Conservation (phyloP, 352 stramenopile genomes). For the Globisporangium polare region DNA sequence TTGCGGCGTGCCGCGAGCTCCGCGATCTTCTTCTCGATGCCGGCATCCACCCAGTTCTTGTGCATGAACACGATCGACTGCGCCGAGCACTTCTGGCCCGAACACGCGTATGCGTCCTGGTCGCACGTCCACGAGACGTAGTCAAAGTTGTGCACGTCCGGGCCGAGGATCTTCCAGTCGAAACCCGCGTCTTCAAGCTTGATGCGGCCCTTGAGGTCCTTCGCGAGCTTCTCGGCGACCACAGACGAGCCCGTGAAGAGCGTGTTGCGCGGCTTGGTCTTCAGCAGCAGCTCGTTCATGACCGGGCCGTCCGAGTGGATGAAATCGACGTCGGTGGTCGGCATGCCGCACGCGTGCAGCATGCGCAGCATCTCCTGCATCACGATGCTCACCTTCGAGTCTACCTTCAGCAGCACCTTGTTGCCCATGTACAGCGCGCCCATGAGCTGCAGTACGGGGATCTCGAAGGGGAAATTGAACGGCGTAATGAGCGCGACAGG, state of each 20-base stretch:
- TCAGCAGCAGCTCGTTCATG: conserved; percentile 94
- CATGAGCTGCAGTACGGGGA: conserved; percentile 98
- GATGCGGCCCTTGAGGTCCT: conserved; percentile 89
- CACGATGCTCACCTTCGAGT: conserved; percentile 95
- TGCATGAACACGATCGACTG: conserved; percentile 99
- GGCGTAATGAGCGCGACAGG: conserved; percentile 95
- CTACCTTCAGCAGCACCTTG: conserved; percentile 95
- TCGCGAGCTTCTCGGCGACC: conserved; percentile 92
- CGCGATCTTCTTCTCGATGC: conserved; percentile 93
- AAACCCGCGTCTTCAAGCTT: conserved; percentile 98
- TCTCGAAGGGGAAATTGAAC: conserved; percentile 99
- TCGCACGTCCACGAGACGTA: conserved; percentile 98
- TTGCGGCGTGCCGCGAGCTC: conserved; percentile 86
- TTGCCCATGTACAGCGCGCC: conserved; percentile 98
- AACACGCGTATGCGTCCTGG: conserved; percentile 98
- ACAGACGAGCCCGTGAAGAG: conserved; percentile 96
- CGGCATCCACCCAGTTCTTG: conserved; percentile 93
- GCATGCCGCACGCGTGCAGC: conserved; percentile 95
- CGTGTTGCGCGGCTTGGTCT: conserved; percentile 93
- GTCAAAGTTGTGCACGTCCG: conserved; percentile 94
- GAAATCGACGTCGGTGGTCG: conserved; percentile 94
- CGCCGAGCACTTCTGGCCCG: conserved; percentile 98
- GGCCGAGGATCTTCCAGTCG: conserved; percentile 98
- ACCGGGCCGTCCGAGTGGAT: conserved; percentile 94
- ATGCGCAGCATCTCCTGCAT: conserved; percentile 98